Conservation (phyloP, 2,329 filamentous ascomycete species). For the Venturia pyrina region DNA sequence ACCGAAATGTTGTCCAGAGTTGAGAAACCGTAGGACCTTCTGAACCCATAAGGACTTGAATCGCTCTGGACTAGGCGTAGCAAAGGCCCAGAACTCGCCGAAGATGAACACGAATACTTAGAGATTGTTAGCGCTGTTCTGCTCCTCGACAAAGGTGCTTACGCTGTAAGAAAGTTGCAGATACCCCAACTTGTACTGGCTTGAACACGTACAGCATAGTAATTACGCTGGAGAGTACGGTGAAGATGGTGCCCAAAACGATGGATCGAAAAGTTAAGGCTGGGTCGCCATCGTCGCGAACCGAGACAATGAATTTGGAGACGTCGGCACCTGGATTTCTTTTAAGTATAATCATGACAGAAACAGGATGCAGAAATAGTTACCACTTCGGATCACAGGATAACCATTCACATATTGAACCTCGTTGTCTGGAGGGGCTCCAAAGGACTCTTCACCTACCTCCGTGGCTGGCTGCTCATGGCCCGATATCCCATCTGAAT, state of each 20-base stretch:
- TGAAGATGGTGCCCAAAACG: background rate
- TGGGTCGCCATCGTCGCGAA: conserved; percentile 2
- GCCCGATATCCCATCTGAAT: background rate
- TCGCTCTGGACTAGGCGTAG: conserved; percentile 2
- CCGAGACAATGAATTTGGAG: conserved; percentile 4
- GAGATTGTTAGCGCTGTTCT: background rate
- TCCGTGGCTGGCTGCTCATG: background rate
- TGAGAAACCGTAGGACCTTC: background rate
- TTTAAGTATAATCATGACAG: background rate
- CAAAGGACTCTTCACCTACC: background rate
- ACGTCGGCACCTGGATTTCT: conserved; percentile 1
- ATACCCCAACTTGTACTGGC: background rate
- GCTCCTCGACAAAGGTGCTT: background rate
- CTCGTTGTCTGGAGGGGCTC: conserved; percentile 5
- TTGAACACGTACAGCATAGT: conserved; percentile 9
- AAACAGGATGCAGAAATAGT: background rate
- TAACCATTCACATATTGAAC: background rate
- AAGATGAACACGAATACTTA: conserved; percentile 6
- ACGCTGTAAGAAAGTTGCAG: conserved; percentile 3
- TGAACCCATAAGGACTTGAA: conserved; percentile 3
- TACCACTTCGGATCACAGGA: conserved; percentile 3
- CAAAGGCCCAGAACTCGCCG: conserved; percentile 3
- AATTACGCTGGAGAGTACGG: background rate
- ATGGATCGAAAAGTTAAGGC: conserved; percentile 6
- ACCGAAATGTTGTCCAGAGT: conserved; percentile 7